phyloP scores from a whole-genome alignment of 2,329 filamentous ascomycete species.

The Huntiella omanensis region DNA sequence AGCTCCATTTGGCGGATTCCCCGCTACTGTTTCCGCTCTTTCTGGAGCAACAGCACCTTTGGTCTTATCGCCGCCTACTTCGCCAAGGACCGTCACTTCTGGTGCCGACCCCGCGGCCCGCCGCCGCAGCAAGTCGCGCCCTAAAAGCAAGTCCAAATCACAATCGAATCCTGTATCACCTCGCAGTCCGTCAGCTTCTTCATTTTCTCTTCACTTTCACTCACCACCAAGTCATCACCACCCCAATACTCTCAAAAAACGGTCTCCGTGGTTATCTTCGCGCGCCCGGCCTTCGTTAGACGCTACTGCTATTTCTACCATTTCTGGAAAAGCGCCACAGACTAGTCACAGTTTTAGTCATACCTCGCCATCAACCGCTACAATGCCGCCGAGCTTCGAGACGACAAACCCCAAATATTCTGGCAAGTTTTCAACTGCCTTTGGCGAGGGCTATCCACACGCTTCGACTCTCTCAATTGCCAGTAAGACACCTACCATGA shows the following conservation, averaged over 20 bases:
- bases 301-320: not conserved
- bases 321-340: too few relatives aligned
- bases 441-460: not conserved
- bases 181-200: not conserved
- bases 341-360: too few relatives aligned
- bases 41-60: not conserved
- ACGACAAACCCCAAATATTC: not conserved
- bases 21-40: not conserved
- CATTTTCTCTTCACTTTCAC: conserved; percentile 1
- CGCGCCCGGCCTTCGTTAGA: conserved; percentile 1
- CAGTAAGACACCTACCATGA: conserved; percentile 19
- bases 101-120: not conserved
- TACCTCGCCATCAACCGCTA: too few relatives aligned
- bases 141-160: conserved; percentile 1
- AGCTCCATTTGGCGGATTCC: not conserved
- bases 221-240: not conserved
- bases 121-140: not conserved
- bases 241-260: conserved; percentile 5
- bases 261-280: conserved; percentile 2
- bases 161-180: conserved; percentile 1
- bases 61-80: conserved; percentile 3
- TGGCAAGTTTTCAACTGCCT: not conserved
- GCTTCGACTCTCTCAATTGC: conserved; percentile 1
- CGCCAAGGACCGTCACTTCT: not conserved
- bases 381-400: too few relatives aligned